Conservation (phyloP, 169 alveolate species). For the Cryptosporidium andersoni region DNA sequence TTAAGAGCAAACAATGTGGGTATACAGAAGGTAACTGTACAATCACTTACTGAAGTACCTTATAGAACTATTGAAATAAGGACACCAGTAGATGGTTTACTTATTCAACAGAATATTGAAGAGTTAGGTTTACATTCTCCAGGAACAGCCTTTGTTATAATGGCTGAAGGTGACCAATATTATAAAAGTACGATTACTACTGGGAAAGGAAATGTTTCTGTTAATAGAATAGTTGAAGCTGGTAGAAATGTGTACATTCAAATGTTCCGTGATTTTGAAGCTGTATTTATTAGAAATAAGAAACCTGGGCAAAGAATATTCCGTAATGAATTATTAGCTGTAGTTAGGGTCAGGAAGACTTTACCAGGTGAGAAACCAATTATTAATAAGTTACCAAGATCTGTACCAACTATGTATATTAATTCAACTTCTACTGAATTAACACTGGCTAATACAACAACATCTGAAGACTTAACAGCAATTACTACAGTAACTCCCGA, state of each 20-base stretch:
- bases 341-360: slow-evolving; percentile 27
- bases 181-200: slow-evolving; percentile 49
- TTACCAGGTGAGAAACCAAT: slow-evolving; percentile 44
- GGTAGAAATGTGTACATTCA: slow-evolving; percentile 67
- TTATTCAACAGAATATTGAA: slow-evolving; percentile 5
- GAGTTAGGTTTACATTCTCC: slow-evolving; percentile 32
- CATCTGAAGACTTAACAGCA: neutral
- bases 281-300: slow-evolving; percentile 19
- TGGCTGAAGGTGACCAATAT: slow-evolving; percentile 31
- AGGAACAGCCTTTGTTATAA: slow-evolving; percentile 66
- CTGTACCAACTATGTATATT: slow-evolving; percentile 59
- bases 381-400: slow-evolving; percentile 56
- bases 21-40: too few relatives aligned
- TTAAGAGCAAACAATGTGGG: too few relatives aligned
- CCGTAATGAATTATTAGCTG: slow-evolving; percentile 39
- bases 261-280: slow-evolving; percentile 34
- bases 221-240: slow-evolving; percentile 36
- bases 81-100: slow-evolving; percentile 52
- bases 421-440: slow-evolving; percentile 8
- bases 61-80: slow-evolving; percentile 54
- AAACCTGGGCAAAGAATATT: slow-evolving; percentile 12
- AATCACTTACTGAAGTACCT: neutral
- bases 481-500: neutral
- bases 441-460: slow-evolving; percentile 9
- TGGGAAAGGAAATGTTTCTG: slow-evolving; percentile 42